phyloP scores from a whole-genome alignment of 2,329 filamentous ascomycete genomes.

The Colletotrichum sp. region DNA sequence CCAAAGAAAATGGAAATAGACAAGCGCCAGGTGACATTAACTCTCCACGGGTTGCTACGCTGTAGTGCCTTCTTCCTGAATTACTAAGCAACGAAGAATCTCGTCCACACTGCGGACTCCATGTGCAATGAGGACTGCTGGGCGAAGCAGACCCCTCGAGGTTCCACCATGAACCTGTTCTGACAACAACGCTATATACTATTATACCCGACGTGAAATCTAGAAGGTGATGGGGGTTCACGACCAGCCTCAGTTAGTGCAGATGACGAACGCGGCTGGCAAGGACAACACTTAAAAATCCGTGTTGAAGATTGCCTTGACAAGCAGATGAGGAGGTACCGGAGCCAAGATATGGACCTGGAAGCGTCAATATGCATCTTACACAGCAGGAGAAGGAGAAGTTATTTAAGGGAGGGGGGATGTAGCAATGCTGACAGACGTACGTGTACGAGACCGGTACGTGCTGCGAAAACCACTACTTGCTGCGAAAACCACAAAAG shows the following conservation, averaged over 20 bases:
- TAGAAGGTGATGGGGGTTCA: neutral
- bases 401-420: neutral
- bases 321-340: neutral
- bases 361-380: neutral
- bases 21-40: neutral
- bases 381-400: neutral
- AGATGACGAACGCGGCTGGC: neutral
- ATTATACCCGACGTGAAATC: neutral
- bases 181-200: neutral
- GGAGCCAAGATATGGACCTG: neutral
- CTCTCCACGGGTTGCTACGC: neutral
- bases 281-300: neutral
- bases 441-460: neutral
- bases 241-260: neutral
- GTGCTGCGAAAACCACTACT: neutral
- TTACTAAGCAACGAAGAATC: neutral
- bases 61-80: neutral
- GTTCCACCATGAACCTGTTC: neutral
- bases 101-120: neutral
- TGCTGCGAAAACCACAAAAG: neutral
- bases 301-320: neutral
- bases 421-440: neutral
- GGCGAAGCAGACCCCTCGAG: neutral
- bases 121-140: neutral
- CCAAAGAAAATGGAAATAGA: too few relatives aligned